Percentiles rank a stretch among this genome's conserved stretches.
Conservation (phyloP, 768 basidiomycete genomes). For the Agaricus sinodeliciosus region DNA sequence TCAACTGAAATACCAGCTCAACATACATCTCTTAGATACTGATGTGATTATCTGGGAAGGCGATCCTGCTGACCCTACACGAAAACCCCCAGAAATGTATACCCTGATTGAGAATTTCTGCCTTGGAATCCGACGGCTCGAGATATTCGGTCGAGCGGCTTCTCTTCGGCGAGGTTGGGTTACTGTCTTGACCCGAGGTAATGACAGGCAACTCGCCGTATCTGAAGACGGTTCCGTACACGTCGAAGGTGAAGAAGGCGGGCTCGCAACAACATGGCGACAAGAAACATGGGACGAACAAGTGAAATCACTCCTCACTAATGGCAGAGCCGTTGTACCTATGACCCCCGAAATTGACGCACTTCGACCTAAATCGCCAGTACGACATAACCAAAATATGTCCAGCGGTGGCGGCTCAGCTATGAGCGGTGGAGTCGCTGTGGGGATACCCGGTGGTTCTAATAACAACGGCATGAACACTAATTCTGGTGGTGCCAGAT, state of each 20-base stretch:
- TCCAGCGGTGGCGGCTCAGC: conserved; percentile 9
- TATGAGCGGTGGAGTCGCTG: conserved; percentile 11
- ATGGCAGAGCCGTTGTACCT: conserved; percentile 59
- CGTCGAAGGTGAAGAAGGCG: conserved; percentile 35
- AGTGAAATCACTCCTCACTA: conserved; percentile 47
- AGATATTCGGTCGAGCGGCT: conserved; percentile 75
- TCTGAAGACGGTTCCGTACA: conserved; percentile 25
- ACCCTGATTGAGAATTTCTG: conserved; percentile 97
- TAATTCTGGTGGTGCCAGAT: conserved; percentile 1
- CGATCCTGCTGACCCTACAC: conserved; percentile 74
- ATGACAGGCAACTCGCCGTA: conserved; percentile 43
- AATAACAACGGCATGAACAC: background rate
- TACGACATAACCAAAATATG: conserved; percentile 17
- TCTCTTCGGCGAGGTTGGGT: conserved; percentile 88
- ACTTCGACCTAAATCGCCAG: conserved; percentile 81
- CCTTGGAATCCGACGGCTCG: conserved; percentile 84
- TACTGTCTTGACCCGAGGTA: conserved; percentile 65
- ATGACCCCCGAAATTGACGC: conserved; percentile 76
- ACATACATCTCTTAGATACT: conserved; percentile 56
- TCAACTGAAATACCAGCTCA: background rate
- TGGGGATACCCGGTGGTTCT: conserved; percentile 1
- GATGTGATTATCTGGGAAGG: conserved; percentile 96
- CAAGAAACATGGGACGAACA: conserved; percentile 60
- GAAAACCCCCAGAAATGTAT: conserved; percentile 94
- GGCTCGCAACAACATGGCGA: conserved; percentile 46